A percentile compares a stretch with the other conserved stretches of the same genome.
Evolutionary conservation across 176 grass and related monocot species (phyloP).

Genomic region (sorghum (Sorghum bicolor)): Sorghum_bicolor_NCBIv3 NC_012874.2:34429501-34430000

Average conservation of each 20-base stretch:
- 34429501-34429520: constrained; percentile 97
- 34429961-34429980: neutral
- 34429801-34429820: constrained; percentile 5
- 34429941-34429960: neutral
- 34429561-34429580: constrained; percentile 21
- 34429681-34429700: constrained; percentile 91
- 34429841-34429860: constrained; percentile 95
- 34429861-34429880: constrained; percentile 97
- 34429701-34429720: constrained; percentile 81
- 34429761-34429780: constrained; percentile 3
- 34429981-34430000: constrained; percentile 44
- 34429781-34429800: neutral
- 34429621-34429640: constrained; percentile 43
- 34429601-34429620: neutral
- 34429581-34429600: neutral
- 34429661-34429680: constrained; percentile 99
- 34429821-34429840: constrained; percentile 38
- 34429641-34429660: constrained; percentile 96
- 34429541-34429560: constrained; percentile 76
- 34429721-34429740: constrained; percentile 82
- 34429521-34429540: constrained; percentile 96
- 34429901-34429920: neutral
- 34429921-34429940: constrained; percentile 3
- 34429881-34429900: constrained; percentile 83
- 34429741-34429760: constrained; percentile 92